Evolutionary conservation across 495 filamentous ascomycete species (phyloP).

Genomic region (Penicillium bovifimosum): DNA sequence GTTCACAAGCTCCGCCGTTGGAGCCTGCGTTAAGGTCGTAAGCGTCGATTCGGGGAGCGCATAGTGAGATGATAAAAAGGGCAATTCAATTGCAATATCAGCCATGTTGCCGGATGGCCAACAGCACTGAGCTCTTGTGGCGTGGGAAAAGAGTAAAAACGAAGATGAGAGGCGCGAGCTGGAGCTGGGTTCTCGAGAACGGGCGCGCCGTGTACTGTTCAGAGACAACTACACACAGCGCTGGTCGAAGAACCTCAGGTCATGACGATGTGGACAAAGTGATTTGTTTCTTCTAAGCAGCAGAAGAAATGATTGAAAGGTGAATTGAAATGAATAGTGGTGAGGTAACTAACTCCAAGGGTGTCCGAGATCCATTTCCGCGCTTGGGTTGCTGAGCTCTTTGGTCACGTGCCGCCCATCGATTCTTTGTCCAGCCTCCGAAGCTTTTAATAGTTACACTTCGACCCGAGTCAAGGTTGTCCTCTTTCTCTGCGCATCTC

Average conservation of each 20-base stretch:
- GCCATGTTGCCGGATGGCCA: conserved; percentile 55
- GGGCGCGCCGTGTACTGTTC: conserved; percentile 19
- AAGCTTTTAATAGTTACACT: conserved; percentile 3
- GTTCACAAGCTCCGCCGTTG: conserved; percentile 71
- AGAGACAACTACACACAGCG: conserved; percentile 20
- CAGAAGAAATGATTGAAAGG: neutral
- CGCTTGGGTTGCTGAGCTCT: conserved; percentile 10
- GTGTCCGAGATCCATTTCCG: conserved; percentile 14
- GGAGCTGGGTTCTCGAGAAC: conserved; percentile 8
- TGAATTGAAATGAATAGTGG: conserved; percentile 10
- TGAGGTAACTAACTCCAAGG: conserved; percentile 16
- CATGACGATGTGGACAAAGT: conserved; percentile 16
- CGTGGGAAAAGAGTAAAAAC: neutral
- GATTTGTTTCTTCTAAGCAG: neutral
- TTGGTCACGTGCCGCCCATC: conserved; percentile 10
- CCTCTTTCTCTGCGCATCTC: neutral
- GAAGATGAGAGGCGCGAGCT: conserved; percentile 2
- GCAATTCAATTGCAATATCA: conserved; percentile 64
- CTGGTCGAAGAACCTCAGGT: conserved; percentile 8
- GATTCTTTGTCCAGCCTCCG: neutral
- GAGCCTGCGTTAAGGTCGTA: conserved; percentile 57
- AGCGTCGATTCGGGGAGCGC: conserved; percentile 65
- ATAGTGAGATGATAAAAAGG: conserved; percentile 71
- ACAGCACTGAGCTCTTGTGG: conserved; percentile 16
- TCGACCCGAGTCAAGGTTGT: neutral